Conservation (phyloP, 2,329 filamentous ascomycete species). For the Fusarium nematophilum region DNA sequence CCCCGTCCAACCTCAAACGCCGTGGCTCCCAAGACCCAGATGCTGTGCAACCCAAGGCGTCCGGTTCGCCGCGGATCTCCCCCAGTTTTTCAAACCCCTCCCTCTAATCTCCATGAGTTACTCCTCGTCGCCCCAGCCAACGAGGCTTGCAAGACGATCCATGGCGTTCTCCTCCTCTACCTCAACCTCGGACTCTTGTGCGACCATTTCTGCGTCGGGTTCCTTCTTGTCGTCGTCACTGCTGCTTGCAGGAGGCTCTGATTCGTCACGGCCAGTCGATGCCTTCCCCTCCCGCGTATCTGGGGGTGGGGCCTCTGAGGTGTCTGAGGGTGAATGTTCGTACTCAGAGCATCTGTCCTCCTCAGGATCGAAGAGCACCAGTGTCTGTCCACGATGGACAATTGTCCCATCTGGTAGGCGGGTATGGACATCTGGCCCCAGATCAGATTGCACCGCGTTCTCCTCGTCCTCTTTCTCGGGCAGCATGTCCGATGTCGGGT, state of each 20-base stretch:
- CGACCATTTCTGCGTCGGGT: background rate
- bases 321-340: background rate
- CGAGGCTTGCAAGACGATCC: slow-evolving; percentile 35
- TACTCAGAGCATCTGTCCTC: background rate
- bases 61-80: background rate
- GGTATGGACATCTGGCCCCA: slow-evolving; percentile 18
- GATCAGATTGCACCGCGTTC: background rate
- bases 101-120: slow-evolving; percentile 4
- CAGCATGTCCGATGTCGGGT: background rate
- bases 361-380: slow-evolving; percentile 28
- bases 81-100: background rate
- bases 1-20: background rate
- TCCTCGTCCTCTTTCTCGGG: background rate
- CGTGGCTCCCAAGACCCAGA: background rate
- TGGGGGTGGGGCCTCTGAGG: background rate
- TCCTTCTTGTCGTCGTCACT: background rate
- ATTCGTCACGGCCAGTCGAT: background rate
- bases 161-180: slow-evolving; percentile 28
- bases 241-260: background rate
- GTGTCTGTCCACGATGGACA: slow-evolving; percentile 34
- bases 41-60: slow-evolving; percentile 2
- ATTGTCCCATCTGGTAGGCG: slow-evolving; percentile 33
- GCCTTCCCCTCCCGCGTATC: slow-evolving; percentile 4
- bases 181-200: background rate
- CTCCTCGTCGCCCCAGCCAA: slow-evolving; percentile 7